phyloP scores from a whole-genome alignment of 2,329 filamentous ascomycete genomes.

The Bipolaris sorokiniana region DNA sequence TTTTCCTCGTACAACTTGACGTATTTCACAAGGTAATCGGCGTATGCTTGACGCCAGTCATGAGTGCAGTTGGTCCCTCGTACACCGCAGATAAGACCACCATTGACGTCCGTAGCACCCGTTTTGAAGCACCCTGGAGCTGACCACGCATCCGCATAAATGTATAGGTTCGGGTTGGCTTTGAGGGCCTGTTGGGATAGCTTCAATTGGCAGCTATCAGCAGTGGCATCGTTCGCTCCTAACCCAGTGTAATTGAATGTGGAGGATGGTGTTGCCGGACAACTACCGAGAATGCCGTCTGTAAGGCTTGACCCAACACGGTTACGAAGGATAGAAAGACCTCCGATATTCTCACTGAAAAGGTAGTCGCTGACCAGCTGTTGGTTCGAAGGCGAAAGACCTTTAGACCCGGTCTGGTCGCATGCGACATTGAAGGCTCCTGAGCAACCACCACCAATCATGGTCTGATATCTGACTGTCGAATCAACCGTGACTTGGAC shows the following conservation, averaged over 20 bases:
- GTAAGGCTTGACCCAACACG: conserved; percentile 49
- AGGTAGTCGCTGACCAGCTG: conserved; percentile 50
- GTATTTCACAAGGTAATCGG: conserved; percentile 56
- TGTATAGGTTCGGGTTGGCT: conserved; percentile 49
- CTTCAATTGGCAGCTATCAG: conserved; percentile 56
- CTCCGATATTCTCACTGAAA: conserved; percentile 52
- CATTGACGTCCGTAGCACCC: conserved; percentile 50
- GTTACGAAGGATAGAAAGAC: conserved; percentile 52
- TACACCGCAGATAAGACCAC: conserved; percentile 55
- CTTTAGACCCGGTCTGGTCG: conserved; percentile 12
- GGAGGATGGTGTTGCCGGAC: conserved; percentile 17
- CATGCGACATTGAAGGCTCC: conserved; percentile 17
- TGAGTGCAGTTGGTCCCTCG: conserved; percentile 42
- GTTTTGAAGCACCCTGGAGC: conserved; percentile 59
- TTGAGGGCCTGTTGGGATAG: conserved; percentile 55
- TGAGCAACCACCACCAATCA: conserved; percentile 17
- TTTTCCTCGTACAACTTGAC: conserved; percentile 48
- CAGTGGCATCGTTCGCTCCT: conserved; percentile 12
- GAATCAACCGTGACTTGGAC: conserved; percentile 5
- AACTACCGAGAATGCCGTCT: conserved; percentile 8
- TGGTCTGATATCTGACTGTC: conserved; percentile 10
- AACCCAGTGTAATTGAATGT: conserved; percentile 22
- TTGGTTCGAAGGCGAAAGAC: conserved; percentile 43
- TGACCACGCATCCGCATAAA: conserved; percentile 58
- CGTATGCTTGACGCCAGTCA: conserved; percentile 56